A percentile compares a stretch with the other conserved stretches of the same genome.
phyloP scores from a whole-genome alignment of 331 rosid species.

The Pyracantha coccinea region DNA sequence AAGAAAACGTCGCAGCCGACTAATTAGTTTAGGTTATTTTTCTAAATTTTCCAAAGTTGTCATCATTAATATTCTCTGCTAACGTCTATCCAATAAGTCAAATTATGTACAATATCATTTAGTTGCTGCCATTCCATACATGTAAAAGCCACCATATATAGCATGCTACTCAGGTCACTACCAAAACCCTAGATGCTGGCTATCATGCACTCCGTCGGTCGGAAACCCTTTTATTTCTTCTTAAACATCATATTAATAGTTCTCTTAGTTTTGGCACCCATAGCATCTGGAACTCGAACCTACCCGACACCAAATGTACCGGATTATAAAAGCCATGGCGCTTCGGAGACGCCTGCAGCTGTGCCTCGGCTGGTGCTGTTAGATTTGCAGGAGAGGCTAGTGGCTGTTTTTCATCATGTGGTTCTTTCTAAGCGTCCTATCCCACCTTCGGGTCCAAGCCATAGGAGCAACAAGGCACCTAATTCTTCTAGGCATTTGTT shows the following conservation, averaged over 20 bases:
- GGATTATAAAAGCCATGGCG: not conserved
- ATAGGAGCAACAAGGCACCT: conserved; percentile 1
- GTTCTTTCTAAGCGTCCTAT: not conserved
- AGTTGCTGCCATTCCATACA: not conserved
- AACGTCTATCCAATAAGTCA: not conserved
- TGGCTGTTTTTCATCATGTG: not conserved
- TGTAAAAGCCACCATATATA: not conserved
- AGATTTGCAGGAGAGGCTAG: not conserved
- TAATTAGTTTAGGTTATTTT: not conserved
- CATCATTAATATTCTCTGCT: not conserved
- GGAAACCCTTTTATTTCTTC: not conserved
- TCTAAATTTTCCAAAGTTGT: not conserved
- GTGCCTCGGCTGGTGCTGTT: not conserved
- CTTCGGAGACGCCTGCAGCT: not conserved
- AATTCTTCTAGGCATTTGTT: not conserved
- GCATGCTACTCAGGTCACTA: not conserved
- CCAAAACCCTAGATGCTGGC: not conserved
- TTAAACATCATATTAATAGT: not conserved
- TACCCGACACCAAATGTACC: not conserved
- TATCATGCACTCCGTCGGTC: not conserved
- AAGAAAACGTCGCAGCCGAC: not conserved
- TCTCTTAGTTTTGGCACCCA: not conserved
- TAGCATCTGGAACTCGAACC: not conserved
- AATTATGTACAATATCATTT: not conserved
- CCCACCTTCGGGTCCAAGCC: conserved; percentile 23